These are phyloP conservation scores for Beauveria rudraprayagi DNA, from an alignment of 2,329 filamentous ascomycete species.

Conservation along the genomic window DNA sequence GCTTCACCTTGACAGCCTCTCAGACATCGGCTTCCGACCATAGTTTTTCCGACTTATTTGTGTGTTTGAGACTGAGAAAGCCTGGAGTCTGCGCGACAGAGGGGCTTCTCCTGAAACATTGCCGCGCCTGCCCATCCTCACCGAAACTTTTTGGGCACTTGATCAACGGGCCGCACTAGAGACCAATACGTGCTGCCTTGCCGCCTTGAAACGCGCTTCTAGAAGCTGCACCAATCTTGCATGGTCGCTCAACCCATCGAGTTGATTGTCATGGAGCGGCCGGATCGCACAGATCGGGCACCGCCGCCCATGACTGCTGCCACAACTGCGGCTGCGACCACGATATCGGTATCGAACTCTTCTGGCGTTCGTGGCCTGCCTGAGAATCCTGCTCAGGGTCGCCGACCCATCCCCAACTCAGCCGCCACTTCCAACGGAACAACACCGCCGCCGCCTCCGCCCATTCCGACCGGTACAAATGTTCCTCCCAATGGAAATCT, in stretches of 20 bases:
- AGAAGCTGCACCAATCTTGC: constrained; percentile 14
- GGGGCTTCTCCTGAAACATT: constrained; percentile 11
- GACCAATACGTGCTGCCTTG: background rate
- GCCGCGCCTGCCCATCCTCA: constrained; percentile 2
- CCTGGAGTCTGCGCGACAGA: constrained; percentile 5
- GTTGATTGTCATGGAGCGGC: constrained; percentile 24
- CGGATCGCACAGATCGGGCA: constrained; percentile 15
- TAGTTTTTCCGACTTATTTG: background rate
- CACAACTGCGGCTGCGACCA: background rate
- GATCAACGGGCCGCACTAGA: background rate
- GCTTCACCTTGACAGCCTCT: constrained; percentile 3
- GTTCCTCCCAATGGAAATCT: constrained; percentile 39
- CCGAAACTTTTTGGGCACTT: constrained; percentile 9
- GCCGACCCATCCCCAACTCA: constrained; percentile 31
- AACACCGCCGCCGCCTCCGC: constrained; percentile 34
- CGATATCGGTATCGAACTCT: background rate
- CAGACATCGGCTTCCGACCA: background rate
- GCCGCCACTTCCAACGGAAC: constrained; percentile 33
- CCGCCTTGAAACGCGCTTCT: constrained; percentile 15
- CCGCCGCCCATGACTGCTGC: constrained; percentile 15
- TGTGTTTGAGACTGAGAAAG: constrained; percentile 5
- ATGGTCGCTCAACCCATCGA: constrained; percentile 16
- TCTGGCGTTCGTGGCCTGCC: constrained; percentile 25
- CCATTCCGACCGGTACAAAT: constrained; percentile 40
- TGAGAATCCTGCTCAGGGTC: constrained; percentile 32